Evolutionary conservation across 176 grass and related monocot species (phyloP).

Genomic region (Raddia guianensis): DNA sequence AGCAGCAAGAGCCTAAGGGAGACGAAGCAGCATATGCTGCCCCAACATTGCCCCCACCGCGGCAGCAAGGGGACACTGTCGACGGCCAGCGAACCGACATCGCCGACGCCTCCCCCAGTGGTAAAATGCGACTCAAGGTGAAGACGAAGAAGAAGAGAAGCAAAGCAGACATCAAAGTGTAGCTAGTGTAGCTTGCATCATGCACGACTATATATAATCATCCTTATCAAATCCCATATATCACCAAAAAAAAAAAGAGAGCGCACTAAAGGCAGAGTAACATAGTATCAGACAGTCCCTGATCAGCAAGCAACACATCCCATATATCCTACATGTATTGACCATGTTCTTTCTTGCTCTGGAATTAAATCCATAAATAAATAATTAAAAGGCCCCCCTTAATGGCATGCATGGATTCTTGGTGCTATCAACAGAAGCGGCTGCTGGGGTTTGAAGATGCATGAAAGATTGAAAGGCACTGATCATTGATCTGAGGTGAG

Average conservation of each 20-base stretch:
- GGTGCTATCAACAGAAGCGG: not conserved
- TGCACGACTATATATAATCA: not conserved
- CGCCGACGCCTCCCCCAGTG: not conserved
- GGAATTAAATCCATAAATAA: not conserved
- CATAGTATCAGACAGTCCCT: not conserved
- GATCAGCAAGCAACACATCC: not conserved
- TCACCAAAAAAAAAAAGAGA: not conserved
- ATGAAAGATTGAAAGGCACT: not conserved
- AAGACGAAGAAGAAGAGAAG: slow-evolving; percentile 47
- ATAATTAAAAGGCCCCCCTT: not conserved
- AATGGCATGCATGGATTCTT: not conserved
- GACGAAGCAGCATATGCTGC: not conserved
- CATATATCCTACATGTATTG: not conserved
- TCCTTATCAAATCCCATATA: not conserved
- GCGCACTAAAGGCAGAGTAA: not conserved
- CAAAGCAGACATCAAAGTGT: slow-evolving; percentile 30
- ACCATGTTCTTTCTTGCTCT: not conserved
- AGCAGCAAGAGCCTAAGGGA: slow-evolving; percentile 8
- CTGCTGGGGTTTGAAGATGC: not conserved
- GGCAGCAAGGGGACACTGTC: not conserved
- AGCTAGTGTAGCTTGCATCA: not conserved
- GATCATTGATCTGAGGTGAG: not conserved
- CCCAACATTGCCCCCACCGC: not conserved
- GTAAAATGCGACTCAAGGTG: slow-evolving; percentile 17
- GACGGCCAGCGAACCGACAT: not conserved